A percentile compares a stretch with the other conserved stretches of the same genome.
Conservation (phyloP, 805 yeast species). For the Myxozyma mucilagina region DNA sequence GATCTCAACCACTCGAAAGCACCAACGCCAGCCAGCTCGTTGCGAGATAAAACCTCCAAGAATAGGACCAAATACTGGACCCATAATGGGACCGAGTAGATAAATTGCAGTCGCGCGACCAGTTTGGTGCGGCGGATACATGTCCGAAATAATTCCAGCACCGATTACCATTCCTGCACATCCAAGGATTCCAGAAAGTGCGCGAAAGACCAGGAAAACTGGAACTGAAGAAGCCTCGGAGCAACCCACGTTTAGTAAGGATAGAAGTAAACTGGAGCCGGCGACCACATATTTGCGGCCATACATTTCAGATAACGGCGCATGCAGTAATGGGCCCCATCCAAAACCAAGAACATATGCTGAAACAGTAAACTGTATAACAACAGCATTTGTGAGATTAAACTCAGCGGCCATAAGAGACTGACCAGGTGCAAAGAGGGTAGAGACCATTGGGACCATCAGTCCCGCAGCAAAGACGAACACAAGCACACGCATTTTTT, state of each 20-base stretch:
- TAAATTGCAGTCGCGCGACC: constrained; percentile 26
- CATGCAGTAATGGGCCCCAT: constrained; percentile 30
- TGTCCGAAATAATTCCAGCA: constrained; percentile 30
- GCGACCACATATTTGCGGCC: constrained; percentile 28
- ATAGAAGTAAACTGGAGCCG: constrained; percentile 17
- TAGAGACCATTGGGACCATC: constrained; percentile 27
- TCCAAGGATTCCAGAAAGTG: constrained; percentile 25
- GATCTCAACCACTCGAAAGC: constrained; percentile 54
- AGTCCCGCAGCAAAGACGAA: constrained; percentile 30
- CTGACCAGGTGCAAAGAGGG: constrained; percentile 30
- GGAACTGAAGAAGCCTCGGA: constrained; percentile 23
- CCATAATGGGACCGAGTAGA: constrained; percentile 26
- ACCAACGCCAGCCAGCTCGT: constrained; percentile 70
- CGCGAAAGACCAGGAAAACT: constrained; percentile 24
- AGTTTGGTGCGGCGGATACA: constrained; percentile 18
- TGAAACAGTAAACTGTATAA: constrained; percentile 22
- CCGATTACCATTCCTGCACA: constrained; percentile 31
- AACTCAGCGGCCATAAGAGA: constrained; percentile 41
- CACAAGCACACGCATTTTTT: constrained; percentile 45
- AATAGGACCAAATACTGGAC: constrained; percentile 66
- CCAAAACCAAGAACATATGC: constrained; percentile 31
- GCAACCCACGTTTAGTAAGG: constrained; percentile 25
- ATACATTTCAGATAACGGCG: constrained; percentile 27
- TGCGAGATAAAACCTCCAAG: constrained; percentile 58
- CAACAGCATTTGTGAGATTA: constrained; percentile 16